Evolutionary conservation across 768 basidiomycete genomes (phyloP), one percentile per base, ranked within the genome.

Genomic region (Fomitopsis serialis): DNA sequence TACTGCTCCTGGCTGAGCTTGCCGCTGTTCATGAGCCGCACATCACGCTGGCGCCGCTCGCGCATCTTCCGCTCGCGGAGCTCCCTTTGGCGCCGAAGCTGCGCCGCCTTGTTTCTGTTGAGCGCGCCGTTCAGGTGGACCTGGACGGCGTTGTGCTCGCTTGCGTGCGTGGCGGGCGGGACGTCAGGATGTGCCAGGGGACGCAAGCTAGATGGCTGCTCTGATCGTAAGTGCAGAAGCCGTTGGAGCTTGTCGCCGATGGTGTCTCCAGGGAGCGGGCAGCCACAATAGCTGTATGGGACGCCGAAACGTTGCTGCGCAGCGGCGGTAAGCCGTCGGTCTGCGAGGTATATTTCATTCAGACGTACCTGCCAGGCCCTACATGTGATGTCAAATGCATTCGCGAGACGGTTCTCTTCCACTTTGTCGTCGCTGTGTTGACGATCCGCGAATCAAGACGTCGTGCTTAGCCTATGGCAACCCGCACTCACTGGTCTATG

Each of bases 201-300:
- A 2, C 68, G 55, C 37, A 76, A 70, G 47, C 70, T 58, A 50
- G 70, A 46, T 24, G 57, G 53, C 49, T 68, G 59, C 11, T 23
- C 32, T 23, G 19, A 11, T 2, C 22, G 46, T 58, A 53, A 54
- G 48, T 48, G 45, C 17, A 50, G 25, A 42, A 72, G 58, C 25
- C 73, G 74, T 6, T 68, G 60, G 27, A 82, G 66, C 34, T 68
- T 72, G 59, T 78, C 71, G 2, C 72, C 68, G 11, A 79, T 70
- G 10, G 69, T 74, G 27, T 73, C 72, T 6, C 76, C 78, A 0
- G 77, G 75, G 3, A 72, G 63, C 0, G 79, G 74, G 60, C 84
- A 85, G 2, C 84, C 84, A 53, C 84, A 87, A 55, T 79, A 73
- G 44, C 70, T 76, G 66, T 87, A 87, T 1, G 73, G 68, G 7